phyloP scores from a whole-genome alignment of 2,329 filamentous ascomycete genomes.

The Trichocomaceae sp. region DNA sequence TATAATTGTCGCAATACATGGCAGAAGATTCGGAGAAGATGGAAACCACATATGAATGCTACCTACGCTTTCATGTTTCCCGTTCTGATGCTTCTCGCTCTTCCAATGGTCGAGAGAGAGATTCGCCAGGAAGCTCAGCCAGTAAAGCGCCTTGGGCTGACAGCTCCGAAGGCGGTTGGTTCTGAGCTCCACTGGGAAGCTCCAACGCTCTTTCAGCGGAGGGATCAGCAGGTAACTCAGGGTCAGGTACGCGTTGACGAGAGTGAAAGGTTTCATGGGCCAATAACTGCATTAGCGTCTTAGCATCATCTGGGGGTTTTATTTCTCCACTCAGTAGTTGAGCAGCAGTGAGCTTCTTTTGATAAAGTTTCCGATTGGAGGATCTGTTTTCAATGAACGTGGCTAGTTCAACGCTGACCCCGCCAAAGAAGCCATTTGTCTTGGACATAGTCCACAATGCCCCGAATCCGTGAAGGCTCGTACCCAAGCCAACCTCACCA shows the following conservation, averaged over 20 bases:
- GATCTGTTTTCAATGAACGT: conserved; percentile 79
- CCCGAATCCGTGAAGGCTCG: conserved; percentile 69
- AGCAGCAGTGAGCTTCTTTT: conserved; percentile 62
- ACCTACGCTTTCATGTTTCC: neutral
- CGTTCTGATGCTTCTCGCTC: neutral
- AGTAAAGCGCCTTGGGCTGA: neutral
- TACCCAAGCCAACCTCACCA: conserved; percentile 78
- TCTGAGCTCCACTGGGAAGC: neutral
- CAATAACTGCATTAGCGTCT: conserved; percentile 66
- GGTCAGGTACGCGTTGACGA: conserved; percentile 17
- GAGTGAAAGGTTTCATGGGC: conserved; percentile 47
- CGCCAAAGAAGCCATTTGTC: conserved; percentile 82
- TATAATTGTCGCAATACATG: neutral
- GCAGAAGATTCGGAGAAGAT: neutral
- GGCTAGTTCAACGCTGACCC: conserved; percentile 75
- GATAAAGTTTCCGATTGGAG: conserved; percentile 83
- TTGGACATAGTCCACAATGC: conserved; percentile 86
- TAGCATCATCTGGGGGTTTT: conserved; percentile 63
- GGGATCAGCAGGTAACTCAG: conserved; percentile 58
- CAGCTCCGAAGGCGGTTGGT: neutral
- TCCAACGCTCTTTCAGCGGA: too few relatives aligned
- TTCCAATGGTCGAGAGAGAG: neutral
- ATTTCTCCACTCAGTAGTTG: conserved; percentile 68
- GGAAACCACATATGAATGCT: neutral
- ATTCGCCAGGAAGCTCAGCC: neutral